phyloP scores from a whole-genome alignment of 2,329 filamentous ascomycete genomes.

The Aspergillus vadensis region DNA sequence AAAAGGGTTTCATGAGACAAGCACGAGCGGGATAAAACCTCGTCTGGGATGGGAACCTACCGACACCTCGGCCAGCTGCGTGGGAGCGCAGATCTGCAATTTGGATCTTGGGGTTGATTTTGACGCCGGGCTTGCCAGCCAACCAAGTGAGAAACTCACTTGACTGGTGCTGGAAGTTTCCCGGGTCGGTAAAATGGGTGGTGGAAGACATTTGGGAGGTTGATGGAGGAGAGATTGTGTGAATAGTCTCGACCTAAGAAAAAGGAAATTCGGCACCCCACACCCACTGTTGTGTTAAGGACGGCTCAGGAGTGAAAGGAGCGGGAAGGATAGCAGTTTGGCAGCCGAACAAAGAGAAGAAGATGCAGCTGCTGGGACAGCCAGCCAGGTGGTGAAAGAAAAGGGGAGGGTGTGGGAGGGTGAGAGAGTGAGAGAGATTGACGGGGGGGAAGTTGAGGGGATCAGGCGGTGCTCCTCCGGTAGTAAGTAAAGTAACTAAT shows the following conservation, averaged over 20 bases:
- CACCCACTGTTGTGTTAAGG: background rate
- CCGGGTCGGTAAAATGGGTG: slow-evolving; percentile 36
- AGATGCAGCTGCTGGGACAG: background rate
- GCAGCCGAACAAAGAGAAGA: slow-evolving; percentile 8
- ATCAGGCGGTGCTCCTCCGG: background rate
- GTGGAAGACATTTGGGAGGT: slow-evolving; percentile 36
- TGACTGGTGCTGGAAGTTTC: slow-evolving; percentile 50
- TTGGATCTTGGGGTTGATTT: slow-evolving; percentile 59
- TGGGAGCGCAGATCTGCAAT: slow-evolving; percentile 59
- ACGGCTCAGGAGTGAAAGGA: background rate
- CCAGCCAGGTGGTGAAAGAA: background rate
- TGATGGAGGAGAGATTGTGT: slow-evolving; percentile 17
- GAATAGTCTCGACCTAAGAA: slow-evolving; percentile 14
- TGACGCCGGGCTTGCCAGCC: slow-evolving; percentile 50
- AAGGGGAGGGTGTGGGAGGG: background rate
- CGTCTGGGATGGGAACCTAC: slow-evolving; percentile 49
- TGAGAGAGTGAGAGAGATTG: background rate
- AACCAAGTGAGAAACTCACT: slow-evolving; percentile 62
- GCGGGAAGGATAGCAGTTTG: slow-evolving; percentile 3
- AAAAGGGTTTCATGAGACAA: slow-evolving; percentile 16
- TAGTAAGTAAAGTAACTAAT: background rate
- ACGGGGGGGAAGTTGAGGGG: background rate
- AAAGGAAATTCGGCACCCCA: slow-evolving; percentile 10
- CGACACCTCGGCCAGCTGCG: slow-evolving; percentile 63
- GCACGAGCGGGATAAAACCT: slow-evolving; percentile 23